Evolutionary conservation across 306 rosid species (phyloP), one percentile per base, ranked within the genome.

Genomic region (Prosopis cineraria): DNA sequence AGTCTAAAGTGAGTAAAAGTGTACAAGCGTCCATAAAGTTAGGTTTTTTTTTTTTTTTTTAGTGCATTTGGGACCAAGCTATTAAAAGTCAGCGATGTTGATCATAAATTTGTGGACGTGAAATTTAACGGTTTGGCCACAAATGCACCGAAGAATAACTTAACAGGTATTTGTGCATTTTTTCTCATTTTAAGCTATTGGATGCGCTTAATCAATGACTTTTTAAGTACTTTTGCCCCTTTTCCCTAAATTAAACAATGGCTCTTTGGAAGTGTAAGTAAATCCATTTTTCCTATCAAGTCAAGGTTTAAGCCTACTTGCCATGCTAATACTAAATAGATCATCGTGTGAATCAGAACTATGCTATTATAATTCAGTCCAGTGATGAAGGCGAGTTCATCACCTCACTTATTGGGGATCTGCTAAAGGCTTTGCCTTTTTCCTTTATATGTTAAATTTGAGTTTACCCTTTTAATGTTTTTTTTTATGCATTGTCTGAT

Each of bases 401-500:
- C 41, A 13, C 19, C 48, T 62, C 12, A 70, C 43, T 16, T 30
- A 19, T 39, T 39, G 34, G 20, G 53, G 53, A 44, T n/a, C 19
- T 20, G 47, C 48, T 65, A 30, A 55, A 53, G 52, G 7, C 29
- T 68, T 71, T 50, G 48, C 27, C 39, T 64, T 8, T 36, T 81
- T 70, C 4, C 19, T 24, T 81, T 70, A 14, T 12, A 19, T 44
- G 48, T 55, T 58, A 33, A 45, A 22, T 41, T 41, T 45, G 36
- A 27, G 44, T 17, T 41, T 63, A 13, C 14, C 63, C 37, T 37
- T 75, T 67, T 58, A 56, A 36, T 16, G 68, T 37, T 53, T 78
- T 65, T 65, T 84, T 25, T 73, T 78, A 6, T 33, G 25, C 72
- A 7, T 77, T 50, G 1, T 22, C 37, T 40, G 33, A 68, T 80